Conservation (phyloP, 106 monocot species). For the Dendrobium officinale region DNA sequence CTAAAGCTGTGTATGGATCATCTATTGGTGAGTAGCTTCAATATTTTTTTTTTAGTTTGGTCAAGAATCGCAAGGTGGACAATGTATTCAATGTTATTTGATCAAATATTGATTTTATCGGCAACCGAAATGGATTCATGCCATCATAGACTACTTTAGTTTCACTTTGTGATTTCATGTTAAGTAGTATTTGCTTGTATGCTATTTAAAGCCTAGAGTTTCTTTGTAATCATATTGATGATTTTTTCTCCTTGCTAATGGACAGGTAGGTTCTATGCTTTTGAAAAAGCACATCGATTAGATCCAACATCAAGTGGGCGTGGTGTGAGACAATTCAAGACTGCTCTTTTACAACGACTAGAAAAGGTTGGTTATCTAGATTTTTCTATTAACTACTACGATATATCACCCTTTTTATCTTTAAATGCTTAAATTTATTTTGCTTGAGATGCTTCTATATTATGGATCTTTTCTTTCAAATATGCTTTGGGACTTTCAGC, state of each 20-base stretch:
- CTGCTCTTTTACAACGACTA: slow-evolving; percentile 55
- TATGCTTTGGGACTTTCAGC: neutral
- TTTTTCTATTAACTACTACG: neutral
- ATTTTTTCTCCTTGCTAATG: slow-evolving; percentile 2
- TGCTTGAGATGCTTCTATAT: neutral
- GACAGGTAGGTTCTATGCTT: slow-evolving; percentile 70
- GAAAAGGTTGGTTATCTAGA: slow-evolving; percentile 40
- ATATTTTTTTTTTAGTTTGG: too few relatives aligned
- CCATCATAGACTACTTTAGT: too few relatives aligned
- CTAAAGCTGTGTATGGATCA: neutral
- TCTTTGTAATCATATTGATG: neutral
- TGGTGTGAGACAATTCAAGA: slow-evolving; percentile 80
- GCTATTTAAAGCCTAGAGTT: neutral
- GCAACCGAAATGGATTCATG: too few relatives aligned
- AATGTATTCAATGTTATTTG: too few relatives aligned
- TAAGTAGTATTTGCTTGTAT: neutral
- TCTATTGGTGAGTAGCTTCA: neutral
- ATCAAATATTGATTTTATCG: too few relatives aligned
- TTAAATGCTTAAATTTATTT: neutral
- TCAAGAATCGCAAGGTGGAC: too few relatives aligned
- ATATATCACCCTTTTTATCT: neutral
- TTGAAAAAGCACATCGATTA: slow-evolving; percentile 69
- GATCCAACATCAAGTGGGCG: slow-evolving; percentile 76
- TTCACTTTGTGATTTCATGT: neutral
- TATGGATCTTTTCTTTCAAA: neutral